phyloP scores from a whole-genome alignment of 208 protist genomes.

The Trypanosoma grayi region DNA sequence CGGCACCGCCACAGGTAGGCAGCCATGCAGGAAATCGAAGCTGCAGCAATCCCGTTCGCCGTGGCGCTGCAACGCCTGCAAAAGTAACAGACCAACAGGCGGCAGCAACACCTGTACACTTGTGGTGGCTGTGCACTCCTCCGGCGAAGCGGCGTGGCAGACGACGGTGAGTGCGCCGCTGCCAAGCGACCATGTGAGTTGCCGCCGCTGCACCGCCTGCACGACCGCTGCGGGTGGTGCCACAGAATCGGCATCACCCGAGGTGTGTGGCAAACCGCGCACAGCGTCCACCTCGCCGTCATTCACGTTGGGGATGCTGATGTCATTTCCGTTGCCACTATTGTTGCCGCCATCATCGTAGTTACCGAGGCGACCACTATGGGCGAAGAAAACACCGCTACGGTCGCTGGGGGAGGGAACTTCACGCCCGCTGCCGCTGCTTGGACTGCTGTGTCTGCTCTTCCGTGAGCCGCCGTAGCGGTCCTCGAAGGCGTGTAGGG shows the following conservation, averaged over 20 bases:
- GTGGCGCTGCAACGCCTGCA: constrained; percentile 49
- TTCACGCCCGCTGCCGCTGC: not conserved
- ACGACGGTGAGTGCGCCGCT: not conserved
- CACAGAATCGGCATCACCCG: too few relatives aligned
- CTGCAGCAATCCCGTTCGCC: constrained; percentile 16
- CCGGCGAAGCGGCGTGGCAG: not conserved
- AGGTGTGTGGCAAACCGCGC: too few relatives aligned
- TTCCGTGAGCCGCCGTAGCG: constrained; percentile 14
- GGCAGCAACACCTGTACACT: constrained; percentile 38
- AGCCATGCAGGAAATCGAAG: constrained; percentile 44
- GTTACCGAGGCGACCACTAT: not conserved
- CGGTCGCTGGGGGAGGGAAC: not conserved
- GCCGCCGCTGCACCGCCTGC: constrained; percentile 13
- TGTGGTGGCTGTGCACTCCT: not conserved
- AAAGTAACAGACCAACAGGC: constrained; percentile 47
- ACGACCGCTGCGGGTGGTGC: constrained; percentile 9
- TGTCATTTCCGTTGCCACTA: not conserved
- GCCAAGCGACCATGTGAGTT: constrained; percentile 33
- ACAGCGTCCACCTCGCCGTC: too few relatives aligned
- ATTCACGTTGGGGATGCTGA: too few relatives aligned
- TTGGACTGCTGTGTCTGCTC: not conserved
- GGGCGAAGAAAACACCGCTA: not conserved
- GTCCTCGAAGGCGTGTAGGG: constrained; percentile 59
- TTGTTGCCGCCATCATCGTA: not conserved
- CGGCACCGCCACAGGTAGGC: constrained; percentile 39